Evolutionary conservation across 2,329 filamentous ascomycete species (phyloP), one percentile per base, ranked within the genome.

Genomic region (Paraconiothyrium brasiliense): DNA sequence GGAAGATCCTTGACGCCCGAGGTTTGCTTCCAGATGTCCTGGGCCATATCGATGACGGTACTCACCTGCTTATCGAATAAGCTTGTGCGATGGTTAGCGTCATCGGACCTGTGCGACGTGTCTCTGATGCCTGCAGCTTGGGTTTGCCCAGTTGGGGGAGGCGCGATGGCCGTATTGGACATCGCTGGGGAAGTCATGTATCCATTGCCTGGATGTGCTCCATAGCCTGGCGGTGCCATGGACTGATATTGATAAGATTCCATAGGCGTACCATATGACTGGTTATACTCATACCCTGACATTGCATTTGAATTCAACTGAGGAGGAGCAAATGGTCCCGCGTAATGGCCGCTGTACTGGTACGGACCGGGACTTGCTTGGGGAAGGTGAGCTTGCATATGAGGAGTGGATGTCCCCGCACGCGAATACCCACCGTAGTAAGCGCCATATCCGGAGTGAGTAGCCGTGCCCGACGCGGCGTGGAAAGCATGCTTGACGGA

Each of bases 11-110:
- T 86, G 64, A 92, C 81, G 3, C 83, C 83, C 8, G 83, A 84
- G 2, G 89, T 84, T 24, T 81, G 78, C 63, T 85, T 85, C 90
- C 90, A 94, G 39, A 90, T 77, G 27, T 87, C 85, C 61, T 86
- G 84, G 4, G 87, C 85, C 70, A 84, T 83, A 76, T 78, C 57
- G 80, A 81, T 76, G 27, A 78, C 64, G 51, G 73, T 74, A 76
- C 76, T 78, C 71, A 66, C 79, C 79, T 72, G 80, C 70, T 78
- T 75, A 62, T 78, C 74, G 59, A 72, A 78, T 20, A 73, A 67
- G 57, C 67, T 75, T 57, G 73, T 76, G 55, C 75, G 76, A 57
- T 77, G 68, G 56, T 66, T 67, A 37, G 70, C 59, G 50, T 72
- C 69, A 39, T 69, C 70, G 52, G 64, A 61, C 43, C 61, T 64